Conservation (phyloP, 306 rosid species). For the Castanea crenata region DNA sequence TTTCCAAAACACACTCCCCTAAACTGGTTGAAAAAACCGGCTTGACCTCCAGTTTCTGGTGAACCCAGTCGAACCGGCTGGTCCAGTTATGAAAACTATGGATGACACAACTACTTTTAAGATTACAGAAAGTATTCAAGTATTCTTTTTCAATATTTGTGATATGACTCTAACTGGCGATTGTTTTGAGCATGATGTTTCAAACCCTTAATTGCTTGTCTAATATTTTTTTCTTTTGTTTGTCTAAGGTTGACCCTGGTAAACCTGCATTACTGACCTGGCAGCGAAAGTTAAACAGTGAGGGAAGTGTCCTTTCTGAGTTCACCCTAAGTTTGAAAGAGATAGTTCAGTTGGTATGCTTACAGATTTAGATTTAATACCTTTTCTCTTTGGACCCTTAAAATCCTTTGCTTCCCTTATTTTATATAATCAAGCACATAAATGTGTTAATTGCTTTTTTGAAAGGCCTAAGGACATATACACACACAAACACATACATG, state of each 20-base stretch:
- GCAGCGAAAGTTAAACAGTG: slow-evolving; percentile 63
- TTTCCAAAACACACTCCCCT: too few species aligned
- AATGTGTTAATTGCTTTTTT: not conserved
- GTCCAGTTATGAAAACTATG: too few species aligned
- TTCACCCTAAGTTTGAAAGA: slow-evolving; percentile 59
- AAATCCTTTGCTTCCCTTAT: not conserved
- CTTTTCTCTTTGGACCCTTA: not conserved
- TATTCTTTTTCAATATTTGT: not conserved
- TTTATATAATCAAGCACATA: not conserved
- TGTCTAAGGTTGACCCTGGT: slow-evolving; percentile 58
- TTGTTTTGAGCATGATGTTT: slow-evolving; percentile 14
- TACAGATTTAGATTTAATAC: not conserved
- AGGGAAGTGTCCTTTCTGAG: slow-evolving; percentile 27
- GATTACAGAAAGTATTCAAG: not conserved
- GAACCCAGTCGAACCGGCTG: too few species aligned
- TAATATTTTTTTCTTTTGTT: slow-evolving; percentile 8
- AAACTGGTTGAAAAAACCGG: too few species aligned
- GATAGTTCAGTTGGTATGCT: slow-evolving; percentile 64
- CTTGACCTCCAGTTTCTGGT: too few species aligned
- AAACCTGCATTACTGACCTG: slow-evolving; percentile 68
- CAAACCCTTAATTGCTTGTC: not conserved
- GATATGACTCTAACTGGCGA: not conserved
- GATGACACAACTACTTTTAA: too few species aligned
- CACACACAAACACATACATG: not conserved
- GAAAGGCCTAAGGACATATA: not conserved